Base-by-base conservation (phyloP, 306 rosid species). In the Castanea sativa region DNA sequence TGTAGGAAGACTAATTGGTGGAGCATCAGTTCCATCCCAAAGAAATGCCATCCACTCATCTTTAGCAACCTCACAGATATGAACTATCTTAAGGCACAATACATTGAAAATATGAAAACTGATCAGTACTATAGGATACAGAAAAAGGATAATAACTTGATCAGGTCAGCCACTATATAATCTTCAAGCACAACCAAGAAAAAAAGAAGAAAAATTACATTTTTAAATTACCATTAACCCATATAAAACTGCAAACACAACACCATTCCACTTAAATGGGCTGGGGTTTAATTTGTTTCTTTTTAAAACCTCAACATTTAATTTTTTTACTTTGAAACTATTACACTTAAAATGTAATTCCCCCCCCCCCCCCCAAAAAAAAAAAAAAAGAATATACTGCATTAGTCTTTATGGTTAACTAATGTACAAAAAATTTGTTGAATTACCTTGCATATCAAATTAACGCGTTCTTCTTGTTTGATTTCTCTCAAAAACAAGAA, bases 21-120 rank as follows among this genome's bases (percentile, higher is more conserved):
- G 86, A 53, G 89, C 61, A 82, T 95, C 95, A 30, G 92, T 91
- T 49, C 99, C 96, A 79, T 95, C 99, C 99, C 99, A 95, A 52
- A 83, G 86, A 79, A 78, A 88, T 43, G 81, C 77, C 51, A 83
- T 79, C 90, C 90, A 84, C 43, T 78, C 77, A 73, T 78, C 83
- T 45, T 82, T 59, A 33, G 78, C 74, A 79, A 29, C 80, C 74
- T 89, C 89, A 64, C 74, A 69, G 76, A 76, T 78, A 81, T 90
- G 83, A 73, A 92, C 74, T 82, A 92, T 71, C 99, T 94, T 73
- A 32, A 75, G 49, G 32, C 33, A 75, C 19, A 75, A 80, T 69
- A 71, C 71, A 84, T 69, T 61, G 59, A 67, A 69, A 51, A 32
- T 15, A 53, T 21, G 18, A 79, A 80, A 60, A 73, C 35, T 65